phyloP scores from a whole-genome alignment of 371 early-diverging fungal genomes.

The Mortierella sp. region DNA sequence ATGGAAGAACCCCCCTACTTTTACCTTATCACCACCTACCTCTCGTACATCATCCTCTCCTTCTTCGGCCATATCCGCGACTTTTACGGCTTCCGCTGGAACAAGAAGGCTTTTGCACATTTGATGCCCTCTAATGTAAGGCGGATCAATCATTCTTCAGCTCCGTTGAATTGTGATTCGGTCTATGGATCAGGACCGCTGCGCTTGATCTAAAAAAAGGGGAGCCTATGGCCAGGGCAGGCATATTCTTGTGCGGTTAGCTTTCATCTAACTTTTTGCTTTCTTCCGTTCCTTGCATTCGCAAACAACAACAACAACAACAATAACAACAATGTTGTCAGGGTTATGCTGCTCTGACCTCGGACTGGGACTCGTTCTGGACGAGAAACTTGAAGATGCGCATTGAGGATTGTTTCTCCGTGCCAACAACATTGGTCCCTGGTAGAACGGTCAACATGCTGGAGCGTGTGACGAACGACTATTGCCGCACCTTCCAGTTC shows the following conservation, averaged over 20 bases:
- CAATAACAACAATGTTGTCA: slow-evolving; percentile 24
- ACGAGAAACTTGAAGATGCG: slow-evolving; percentile 94
- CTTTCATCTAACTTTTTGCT: not conserved
- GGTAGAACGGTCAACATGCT: slow-evolving; percentile 91
- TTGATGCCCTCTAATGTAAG: slow-evolving; percentile 62
- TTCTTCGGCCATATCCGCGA: slow-evolving; percentile 93
- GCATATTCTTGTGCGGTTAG: not conserved
- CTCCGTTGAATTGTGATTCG: not conserved
- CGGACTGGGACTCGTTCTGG: slow-evolving; percentile 98
- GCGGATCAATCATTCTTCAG: slow-evolving; percentile 1
- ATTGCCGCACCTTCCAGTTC: slow-evolving; percentile 84
- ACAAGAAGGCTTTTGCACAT: slow-evolving; percentile 53
- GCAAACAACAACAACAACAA: slow-evolving; percentile 2
- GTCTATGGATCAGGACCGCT: not conserved
- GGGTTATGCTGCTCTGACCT: slow-evolving; percentile 92
- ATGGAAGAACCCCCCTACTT: slow-evolving; percentile 75
- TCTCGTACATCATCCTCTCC: slow-evolving; percentile 95
- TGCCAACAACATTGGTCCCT: slow-evolving; percentile 97
- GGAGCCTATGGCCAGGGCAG: too few species aligned
- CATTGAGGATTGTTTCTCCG: slow-evolving; percentile 97
- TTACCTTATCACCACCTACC: slow-evolving; percentile 93
- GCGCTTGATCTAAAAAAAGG: too few species aligned
- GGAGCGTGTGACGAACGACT: slow-evolving; percentile 86
- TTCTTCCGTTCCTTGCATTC: not conserved
- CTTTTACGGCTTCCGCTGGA: slow-evolving; percentile 75